phyloP scores from a whole-genome alignment of 2,329 filamentous ascomycete genomes.

The Anisogramma anomala region DNA sequence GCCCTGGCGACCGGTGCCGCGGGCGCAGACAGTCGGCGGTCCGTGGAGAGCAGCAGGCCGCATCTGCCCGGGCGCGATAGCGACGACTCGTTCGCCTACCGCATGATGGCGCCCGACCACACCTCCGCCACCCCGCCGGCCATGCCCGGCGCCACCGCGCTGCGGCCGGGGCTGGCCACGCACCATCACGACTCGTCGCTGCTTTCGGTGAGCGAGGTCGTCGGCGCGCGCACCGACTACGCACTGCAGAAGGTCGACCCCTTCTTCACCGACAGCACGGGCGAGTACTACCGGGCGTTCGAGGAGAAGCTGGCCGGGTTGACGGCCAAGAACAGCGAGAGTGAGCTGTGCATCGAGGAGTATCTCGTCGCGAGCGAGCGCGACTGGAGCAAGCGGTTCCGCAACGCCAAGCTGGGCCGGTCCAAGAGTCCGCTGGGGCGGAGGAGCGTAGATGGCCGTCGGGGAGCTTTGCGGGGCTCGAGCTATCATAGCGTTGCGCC shows the following conservation, averaged over 20 bases:
- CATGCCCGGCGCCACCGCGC: no score
- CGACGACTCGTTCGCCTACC: conserved; percentile 21
- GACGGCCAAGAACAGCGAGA: conserved; percentile 34
- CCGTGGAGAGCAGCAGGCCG: not conserved
- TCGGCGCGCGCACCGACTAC: conserved; percentile 50
- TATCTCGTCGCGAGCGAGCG: conserved; percentile 55
- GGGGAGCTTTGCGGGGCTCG: not conserved
- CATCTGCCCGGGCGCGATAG: conserved; percentile 12
- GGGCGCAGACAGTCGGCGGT: no score
- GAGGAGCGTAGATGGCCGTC: not conserved
- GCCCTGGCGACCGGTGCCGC: not conserved
- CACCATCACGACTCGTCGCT: conserved; percentile 14
- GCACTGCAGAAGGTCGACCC: conserved; percentile 57
- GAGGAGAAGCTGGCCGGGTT: conserved; percentile 39
- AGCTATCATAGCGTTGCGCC: not conserved
- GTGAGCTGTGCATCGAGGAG: conserved; percentile 51
- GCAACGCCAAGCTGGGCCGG: conserved; percentile 43
- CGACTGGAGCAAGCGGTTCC: conserved; percentile 51
- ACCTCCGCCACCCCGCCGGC: not conserved
- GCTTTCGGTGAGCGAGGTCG: conserved; percentile 43
- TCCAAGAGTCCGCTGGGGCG: conserved; percentile 15
- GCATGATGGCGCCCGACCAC: conserved; percentile 18
- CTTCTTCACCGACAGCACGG: conserved; percentile 54
- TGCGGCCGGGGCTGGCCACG: not conserved
- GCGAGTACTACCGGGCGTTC: conserved; percentile 48